Base-by-base conservation (phyloP, 2,329 filamentous ascomycete species). In the Verticillium longisporum region DNA sequence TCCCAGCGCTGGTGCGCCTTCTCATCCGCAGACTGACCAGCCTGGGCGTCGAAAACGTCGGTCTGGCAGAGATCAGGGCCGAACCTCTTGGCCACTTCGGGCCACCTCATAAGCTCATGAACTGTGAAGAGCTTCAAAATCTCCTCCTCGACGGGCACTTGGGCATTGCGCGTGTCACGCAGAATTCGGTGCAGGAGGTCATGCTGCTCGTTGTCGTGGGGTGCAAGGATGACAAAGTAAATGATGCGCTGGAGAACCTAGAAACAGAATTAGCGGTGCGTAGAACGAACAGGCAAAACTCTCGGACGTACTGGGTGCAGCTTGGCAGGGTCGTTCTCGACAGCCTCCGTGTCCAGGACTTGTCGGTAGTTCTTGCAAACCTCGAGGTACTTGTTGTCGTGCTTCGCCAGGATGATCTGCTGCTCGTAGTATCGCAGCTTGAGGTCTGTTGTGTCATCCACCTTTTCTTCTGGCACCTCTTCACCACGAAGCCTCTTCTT, bases 361-460 rank as follows among this genome's bases (percentile, higher is more conserved):
- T 98, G 93, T 73, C 95, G 85, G 80, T 98, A 99, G 78, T 99
- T 88, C 79, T 99, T 99, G 87, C 95, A 99, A 37, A 89, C 94
- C 65, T 98, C 94, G 37, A 99, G 86, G 71, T 99, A 99, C 77
- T 97, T 97, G 79, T 92, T 87, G 66, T 99, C 95, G 70, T 99
- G 93, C 83, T 97, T 98, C 61, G 95, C 91, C 59, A 99, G 82
- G 56, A 87, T 89, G 71, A 99, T 96, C 78, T 99, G 95, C 75
- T 98, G 95, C 78, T 97, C 93, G 78, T 97, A 99, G 79, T 92
- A 99, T 66, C 86, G 87, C 68, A 99, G 83, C 83, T 99, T 99
- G 67, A 99, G 80, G 73, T 98, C 95, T 57, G 95, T 98, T 57
- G 96, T 93, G 76, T 98, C 93, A 67, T 97, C 93, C 68, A 89